Conservation (phyloP, 2,329 filamentous ascomycete genomes). For the Coniochaeta sp. region DNA sequence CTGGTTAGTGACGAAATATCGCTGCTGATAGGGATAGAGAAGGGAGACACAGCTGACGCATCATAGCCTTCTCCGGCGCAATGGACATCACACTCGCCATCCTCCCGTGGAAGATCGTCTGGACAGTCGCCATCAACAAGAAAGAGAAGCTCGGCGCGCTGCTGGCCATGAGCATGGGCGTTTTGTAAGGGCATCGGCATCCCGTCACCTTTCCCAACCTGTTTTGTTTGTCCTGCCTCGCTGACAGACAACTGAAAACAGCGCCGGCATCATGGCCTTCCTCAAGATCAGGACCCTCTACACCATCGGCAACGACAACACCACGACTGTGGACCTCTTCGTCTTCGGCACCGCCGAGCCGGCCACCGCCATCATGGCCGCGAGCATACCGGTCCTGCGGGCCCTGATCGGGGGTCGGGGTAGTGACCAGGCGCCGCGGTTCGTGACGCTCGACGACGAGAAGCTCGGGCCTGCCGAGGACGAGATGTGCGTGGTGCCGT, state of each 20-base stretch:
- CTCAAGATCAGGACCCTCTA: constrained; percentile 64
- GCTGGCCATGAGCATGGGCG: constrained; percentile 5
- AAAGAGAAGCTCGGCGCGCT: background rate
- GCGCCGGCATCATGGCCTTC: constrained; percentile 58
- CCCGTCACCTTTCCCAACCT: constrained; percentile 40
- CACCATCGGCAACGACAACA: constrained; percentile 40
- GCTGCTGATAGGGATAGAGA: background rate
- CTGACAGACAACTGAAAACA: constrained; percentile 66
- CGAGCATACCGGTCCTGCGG: constrained; percentile 1
- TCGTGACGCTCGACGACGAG: background rate
- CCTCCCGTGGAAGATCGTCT: background rate
- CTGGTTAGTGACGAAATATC: background rate
- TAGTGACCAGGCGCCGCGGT: background rate
- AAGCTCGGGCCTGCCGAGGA: background rate
- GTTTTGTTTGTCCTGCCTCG: too few species aligned
- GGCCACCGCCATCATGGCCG: constrained; percentile 8
- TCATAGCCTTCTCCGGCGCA: background rate
- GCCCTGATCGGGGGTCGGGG: background rate
- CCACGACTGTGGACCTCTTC: constrained; percentile 52
- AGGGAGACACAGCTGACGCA: background rate
- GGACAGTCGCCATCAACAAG: background rate
- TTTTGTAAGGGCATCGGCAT: constrained; percentile 50
- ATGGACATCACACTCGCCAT: background rate
- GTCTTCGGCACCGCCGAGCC: constrained; percentile 70
- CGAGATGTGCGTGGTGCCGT: too few species aligned